A percentile compares a stretch with the other conserved stretches of the same genome.
These are phyloP conservation scores for Exophiala sp. DNA, from an alignment of 2,329 filamentous ascomycete species.

Conservation along the genomic window DNA sequence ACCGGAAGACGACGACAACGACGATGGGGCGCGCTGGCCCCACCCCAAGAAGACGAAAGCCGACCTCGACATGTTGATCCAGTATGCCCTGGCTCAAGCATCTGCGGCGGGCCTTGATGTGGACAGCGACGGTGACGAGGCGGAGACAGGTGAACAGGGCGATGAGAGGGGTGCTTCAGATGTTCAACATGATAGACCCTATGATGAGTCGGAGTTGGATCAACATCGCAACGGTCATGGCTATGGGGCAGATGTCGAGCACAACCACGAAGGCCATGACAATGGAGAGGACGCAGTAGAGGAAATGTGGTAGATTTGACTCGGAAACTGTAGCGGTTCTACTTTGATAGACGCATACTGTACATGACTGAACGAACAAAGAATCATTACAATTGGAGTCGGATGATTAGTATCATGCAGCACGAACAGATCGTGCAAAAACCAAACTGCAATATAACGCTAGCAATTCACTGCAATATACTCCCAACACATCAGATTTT, in stretches of 20 bases:
- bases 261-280: background rate
- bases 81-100: background rate
- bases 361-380: no score
- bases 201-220: background rate
- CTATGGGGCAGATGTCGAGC: background rate
- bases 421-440: background rate
- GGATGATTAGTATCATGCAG: background rate
- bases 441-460: no score
- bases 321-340: no score
- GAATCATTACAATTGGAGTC: no score
- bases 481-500: no score
- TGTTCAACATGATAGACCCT: background rate
- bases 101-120: background rate
- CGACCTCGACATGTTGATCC: background rate
- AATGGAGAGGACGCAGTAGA: no score
- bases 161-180: background rate
- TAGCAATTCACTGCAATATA: no score
- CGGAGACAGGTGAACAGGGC: background rate
- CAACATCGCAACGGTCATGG: background rate
- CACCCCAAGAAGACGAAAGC: background rate
- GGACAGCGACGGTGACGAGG: background rate
- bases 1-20: background rate
- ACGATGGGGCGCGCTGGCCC: background rate
- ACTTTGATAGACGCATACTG: no score
- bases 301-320: background rate